These are phyloP conservation scores for Sporothrix protearum DNA, from an alignment of 2,329 filamentous ascomycete genomes.

Conservation along the genomic window DNA sequence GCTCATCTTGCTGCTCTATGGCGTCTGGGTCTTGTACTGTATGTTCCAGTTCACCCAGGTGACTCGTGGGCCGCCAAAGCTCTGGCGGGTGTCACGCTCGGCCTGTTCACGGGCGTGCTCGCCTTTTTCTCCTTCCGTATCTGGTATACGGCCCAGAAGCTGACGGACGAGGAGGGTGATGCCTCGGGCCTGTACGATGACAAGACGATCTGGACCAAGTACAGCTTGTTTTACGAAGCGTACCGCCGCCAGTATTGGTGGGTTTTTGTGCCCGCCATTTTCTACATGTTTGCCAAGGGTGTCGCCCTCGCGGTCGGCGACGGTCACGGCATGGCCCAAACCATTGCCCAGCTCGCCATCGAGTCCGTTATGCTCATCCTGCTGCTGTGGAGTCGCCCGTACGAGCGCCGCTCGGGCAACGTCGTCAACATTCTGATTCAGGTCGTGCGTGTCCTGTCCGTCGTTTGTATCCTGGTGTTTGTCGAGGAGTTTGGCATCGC, in stretches of 20 bases:
- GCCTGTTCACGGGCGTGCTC: conserved; percentile 75
- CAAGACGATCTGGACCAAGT: conserved; percentile 88
- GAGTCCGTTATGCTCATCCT: conserved; percentile 76
- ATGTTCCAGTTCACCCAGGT: conserved; percentile 88
- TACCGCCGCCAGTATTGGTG: conserved; percentile 97
- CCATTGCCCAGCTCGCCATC: conserved; percentile 72
- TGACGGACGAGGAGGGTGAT: conserved; percentile 74
- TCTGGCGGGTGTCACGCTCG: conserved; percentile 77
- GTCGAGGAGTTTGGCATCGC: conserved; percentile 87
- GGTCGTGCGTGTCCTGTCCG: conserved; percentile 80
- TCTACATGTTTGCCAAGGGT: conserved; percentile 89
- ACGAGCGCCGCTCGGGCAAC: conserved; percentile 79
- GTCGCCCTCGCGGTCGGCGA: conserved; percentile 80
- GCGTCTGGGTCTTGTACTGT: conserved; percentile 93
- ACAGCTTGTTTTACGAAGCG: conserved; percentile 94
- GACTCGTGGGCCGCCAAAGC: conserved; percentile 91
- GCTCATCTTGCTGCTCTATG: conserved; percentile 86
- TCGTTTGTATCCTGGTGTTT: conserved; percentile 85
- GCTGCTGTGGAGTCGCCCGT: conserved; percentile 81
- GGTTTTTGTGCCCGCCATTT: conserved; percentile 84
- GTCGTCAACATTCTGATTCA: conserved; percentile 93
- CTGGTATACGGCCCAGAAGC: conserved; percentile 67
- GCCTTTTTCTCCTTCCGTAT: conserved; percentile 82
- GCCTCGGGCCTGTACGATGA: conserved; percentile 73
- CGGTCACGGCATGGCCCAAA: conserved; percentile 79